Conservation (phyloP, 306 rosid genomes). For the Medicago arabica region DNA sequence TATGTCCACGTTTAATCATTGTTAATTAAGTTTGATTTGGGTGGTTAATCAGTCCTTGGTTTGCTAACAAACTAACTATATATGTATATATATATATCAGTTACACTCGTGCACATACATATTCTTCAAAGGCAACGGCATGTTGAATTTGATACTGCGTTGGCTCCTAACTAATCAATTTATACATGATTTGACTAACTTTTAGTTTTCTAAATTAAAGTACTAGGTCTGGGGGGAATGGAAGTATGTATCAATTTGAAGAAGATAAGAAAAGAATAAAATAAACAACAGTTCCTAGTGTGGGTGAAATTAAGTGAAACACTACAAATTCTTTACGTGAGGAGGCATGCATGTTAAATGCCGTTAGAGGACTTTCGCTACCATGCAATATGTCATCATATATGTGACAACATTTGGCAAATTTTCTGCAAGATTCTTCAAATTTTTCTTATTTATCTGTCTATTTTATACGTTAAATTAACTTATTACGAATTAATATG, state of each 20-base stretch:
- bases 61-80: background rate
- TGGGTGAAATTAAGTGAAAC: background rate
- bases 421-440: background rate
- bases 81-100: background rate
- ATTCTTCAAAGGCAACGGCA: background rate
- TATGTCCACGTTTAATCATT: background rate
- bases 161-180: background rate
- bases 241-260: background rate
- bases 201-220: background rate
- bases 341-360: background rate
- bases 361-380: background rate
- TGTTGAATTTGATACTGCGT: background rate
- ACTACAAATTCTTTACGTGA: background rate
- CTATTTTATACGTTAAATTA: background rate
- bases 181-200: background rate
- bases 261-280: background rate
- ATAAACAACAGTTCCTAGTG: background rate
- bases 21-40: background rate
- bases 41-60: background rate
- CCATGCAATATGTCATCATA: background rate
- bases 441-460: background rate
- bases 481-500: background rate
- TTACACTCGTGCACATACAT: background rate
- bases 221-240: background rate
- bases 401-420: background rate